Conservation (phyloP, 805 yeast genomes). For the Suhomyces vadensis region DNA sequence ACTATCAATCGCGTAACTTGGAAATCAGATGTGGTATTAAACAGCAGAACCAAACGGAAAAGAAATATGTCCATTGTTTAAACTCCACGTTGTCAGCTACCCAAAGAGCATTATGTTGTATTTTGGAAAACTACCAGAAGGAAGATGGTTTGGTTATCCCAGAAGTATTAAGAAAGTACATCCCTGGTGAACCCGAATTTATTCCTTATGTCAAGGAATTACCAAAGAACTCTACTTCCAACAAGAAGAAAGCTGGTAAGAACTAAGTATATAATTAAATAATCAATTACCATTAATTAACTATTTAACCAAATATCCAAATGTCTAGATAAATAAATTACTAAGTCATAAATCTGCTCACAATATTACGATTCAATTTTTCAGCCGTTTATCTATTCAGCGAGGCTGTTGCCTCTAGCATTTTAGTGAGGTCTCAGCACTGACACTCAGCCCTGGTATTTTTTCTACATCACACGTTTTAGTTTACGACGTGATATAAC, state of each 20-base stretch:
- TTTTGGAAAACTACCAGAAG: conserved; percentile 96
- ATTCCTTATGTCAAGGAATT: conserved; percentile 86
- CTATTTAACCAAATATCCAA: too few species aligned
- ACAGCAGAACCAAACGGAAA: conserved; percentile 90
- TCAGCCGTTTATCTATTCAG: too few species aligned
- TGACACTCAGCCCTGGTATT: too few species aligned
- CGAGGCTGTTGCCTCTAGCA: too few species aligned
- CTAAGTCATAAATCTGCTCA: too few species aligned
- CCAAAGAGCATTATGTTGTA: conserved; percentile 96
- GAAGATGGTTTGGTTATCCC: conserved; percentile 94
- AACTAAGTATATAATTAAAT: conserved; percentile 1
- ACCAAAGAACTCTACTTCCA: conserved; percentile 91
- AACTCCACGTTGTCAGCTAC: conserved; percentile 98
- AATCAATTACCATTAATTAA: too few species aligned
- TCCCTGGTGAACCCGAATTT: conserved; percentile 98
- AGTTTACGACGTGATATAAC: too few species aligned
- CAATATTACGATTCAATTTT: too few species aligned
- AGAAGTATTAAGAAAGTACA: conserved; percentile 91
- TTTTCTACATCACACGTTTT: too few species aligned
- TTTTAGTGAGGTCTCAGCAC: too few species aligned
- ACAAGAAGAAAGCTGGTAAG: conserved; percentile 47
- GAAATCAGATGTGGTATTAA: conserved; percentile 99
- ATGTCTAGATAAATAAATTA: too few species aligned
- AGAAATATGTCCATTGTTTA: conserved; percentile 97
- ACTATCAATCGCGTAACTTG: conserved; percentile 96